These are phyloP conservation scores for Rhododendron ferrugineum DNA, from an alignment of 148 eudicot genomes.

Conservation along the genomic window DNA sequence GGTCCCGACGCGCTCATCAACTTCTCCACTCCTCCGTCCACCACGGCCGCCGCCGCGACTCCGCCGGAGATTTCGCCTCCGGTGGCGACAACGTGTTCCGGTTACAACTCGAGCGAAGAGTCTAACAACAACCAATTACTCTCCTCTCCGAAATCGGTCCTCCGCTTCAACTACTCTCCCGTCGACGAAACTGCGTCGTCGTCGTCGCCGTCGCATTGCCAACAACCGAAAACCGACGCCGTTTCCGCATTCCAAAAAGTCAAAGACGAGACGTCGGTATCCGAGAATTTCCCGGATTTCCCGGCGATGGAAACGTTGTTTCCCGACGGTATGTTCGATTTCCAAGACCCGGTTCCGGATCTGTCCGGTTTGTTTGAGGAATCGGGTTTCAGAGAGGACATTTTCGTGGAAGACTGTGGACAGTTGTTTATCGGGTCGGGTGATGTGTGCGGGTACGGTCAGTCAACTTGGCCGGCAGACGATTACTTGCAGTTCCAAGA, in stretches of 20 bases:
- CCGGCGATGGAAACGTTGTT: conserved; percentile 28
- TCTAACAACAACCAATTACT: conserved; percentile 3
- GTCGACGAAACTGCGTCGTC: conserved; percentile 26
- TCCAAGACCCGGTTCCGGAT: conserved; percentile 19
- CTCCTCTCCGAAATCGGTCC: conserved; percentile 61
- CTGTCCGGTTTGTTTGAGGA: conserved; percentile 34
- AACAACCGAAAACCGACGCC: background rate
- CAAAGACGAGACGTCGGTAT: background rate
- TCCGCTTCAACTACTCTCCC: conserved; percentile 30
- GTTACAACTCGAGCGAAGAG: conserved; percentile 38
- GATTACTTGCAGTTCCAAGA: conserved; percentile 43
- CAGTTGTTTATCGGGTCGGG: conserved; percentile 17
- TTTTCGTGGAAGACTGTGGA: conserved; percentile 4
- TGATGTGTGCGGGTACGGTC: conserved; percentile 24
- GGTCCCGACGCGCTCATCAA: conserved; percentile 71
- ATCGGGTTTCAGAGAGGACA: conserved; percentile 10
- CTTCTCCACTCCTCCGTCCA: conserved; percentile 26
- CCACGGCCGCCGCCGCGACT: background rate
- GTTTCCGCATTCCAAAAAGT: background rate
- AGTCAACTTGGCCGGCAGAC: conserved; percentile 31
- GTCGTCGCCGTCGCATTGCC: background rate
- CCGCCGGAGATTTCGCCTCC: background rate
- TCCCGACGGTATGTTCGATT: conserved; percentile 41
- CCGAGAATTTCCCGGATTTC: conserved; percentile 21
- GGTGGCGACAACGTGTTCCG: conserved; percentile 15